phyloP scores from a whole-genome alignment of 2,329 filamentous ascomycete species.

The Colletotrichum paranaense region DNA sequence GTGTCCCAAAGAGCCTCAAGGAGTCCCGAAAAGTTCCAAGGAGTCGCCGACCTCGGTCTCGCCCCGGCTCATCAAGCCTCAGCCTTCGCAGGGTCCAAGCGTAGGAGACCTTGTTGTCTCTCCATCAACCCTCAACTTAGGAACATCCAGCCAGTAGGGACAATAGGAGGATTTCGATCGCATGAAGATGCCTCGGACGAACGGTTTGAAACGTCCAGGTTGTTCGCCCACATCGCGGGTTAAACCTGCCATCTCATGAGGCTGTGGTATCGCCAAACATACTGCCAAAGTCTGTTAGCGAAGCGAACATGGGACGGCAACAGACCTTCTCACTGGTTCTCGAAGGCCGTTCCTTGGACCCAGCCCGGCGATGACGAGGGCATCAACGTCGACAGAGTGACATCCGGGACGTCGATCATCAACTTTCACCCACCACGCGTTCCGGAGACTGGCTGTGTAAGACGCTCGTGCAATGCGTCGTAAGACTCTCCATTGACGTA shows the following conservation, averaged over 20 bases:
- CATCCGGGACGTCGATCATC: constrained; percentile 7
- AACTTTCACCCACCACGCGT: background rate
- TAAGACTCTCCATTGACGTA: background rate
- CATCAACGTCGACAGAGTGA: background rate
- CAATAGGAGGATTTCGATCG: background rate
- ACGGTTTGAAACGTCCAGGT: constrained; percentile 4
- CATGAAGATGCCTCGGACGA: constrained; percentile 7
- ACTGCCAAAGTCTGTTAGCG: background rate
- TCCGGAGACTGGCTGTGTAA: background rate
- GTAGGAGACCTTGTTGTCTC: background rate
- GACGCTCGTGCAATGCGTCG: background rate
- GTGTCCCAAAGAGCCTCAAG: background rate
- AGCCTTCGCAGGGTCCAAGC: background rate
- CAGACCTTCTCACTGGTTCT: background rate
- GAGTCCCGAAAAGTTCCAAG: no score
- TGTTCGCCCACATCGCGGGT: constrained; percentile 15
- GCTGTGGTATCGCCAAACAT: background rate
- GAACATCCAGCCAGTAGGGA: background rate
- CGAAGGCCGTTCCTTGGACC: background rate
- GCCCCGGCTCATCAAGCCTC: background rate
- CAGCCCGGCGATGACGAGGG: background rate
- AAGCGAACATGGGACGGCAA: background rate
- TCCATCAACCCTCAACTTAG: background rate
- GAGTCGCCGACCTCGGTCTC: background rate
- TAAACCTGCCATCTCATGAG: background rate